phyloP scores from a whole-genome alignment of 176 grass and related monocot species.

The Oryza glumipatula region DNA sequence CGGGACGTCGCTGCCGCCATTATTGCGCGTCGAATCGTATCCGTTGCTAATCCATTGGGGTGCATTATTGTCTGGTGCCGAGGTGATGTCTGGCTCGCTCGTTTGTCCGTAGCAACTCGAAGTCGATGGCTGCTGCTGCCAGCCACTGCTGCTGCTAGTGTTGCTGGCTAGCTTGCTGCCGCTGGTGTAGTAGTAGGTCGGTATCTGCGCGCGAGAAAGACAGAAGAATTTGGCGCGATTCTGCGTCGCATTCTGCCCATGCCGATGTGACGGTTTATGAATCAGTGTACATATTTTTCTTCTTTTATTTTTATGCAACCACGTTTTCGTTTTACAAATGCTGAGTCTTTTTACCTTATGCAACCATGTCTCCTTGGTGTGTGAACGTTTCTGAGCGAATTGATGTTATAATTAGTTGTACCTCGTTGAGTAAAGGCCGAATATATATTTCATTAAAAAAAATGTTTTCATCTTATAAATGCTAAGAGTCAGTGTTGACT shows the following conservation, averaged over 20 bases:
- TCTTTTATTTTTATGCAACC: too few relatives aligned
- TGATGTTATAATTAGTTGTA: too few relatives aligned
- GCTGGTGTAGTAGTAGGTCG: background rate
- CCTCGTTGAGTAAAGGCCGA: too few relatives aligned
- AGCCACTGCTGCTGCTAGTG: background rate
- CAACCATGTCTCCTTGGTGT: too few relatives aligned
- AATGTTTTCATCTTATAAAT: too few relatives aligned
- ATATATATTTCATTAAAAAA: too few relatives aligned
- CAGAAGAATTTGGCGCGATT: slow-evolving; percentile 18
- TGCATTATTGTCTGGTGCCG: slow-evolving; percentile 41
- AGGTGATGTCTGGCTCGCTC: background rate
- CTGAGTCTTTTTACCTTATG: too few relatives aligned
- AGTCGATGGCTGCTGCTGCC: background rate
- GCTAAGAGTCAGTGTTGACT: too few relatives aligned
- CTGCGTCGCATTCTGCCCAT: background rate
- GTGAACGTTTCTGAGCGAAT: too few relatives aligned
- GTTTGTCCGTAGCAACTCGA: background rate
- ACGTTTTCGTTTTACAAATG: too few relatives aligned
- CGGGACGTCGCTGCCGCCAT: background rate
- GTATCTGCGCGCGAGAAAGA: background rate
- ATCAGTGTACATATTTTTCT: background rate
- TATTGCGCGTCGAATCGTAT: slow-evolving; percentile 12
- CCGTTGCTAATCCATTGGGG: slow-evolving; percentile 6
- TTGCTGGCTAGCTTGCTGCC: background rate
- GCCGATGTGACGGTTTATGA: background rate